These are phyloP conservation scores for Cornus kousa DNA, from an alignment of 148 eudicot genomes.

Conservation along the genomic window DNA sequence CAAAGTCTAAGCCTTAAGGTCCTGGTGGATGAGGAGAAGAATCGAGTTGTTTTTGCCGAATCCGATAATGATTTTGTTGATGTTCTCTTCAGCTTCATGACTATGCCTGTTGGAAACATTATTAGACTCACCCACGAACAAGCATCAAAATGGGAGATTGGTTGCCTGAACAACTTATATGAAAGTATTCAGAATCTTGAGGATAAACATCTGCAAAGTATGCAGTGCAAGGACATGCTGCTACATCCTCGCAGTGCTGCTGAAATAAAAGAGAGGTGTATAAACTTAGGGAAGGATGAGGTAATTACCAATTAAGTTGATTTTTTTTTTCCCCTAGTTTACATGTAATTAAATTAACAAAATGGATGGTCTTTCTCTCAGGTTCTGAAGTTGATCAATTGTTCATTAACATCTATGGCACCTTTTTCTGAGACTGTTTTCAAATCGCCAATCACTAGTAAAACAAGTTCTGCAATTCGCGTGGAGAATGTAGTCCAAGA, in stretches of 20 bases:
- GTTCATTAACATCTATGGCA: background rate
- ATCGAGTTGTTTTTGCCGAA: background rate
- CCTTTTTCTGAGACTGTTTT: background rate
- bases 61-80: constrained; percentile 2
- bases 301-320: background rate
- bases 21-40: background rate
- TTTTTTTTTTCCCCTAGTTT: background rate
- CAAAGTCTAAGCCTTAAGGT: background rate
- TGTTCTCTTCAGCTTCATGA: constrained; percentile 3
- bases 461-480: too few species aligned
- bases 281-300: constrained; percentile 2
- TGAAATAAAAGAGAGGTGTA: background rate
- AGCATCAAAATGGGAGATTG: background rate
- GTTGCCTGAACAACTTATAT: constrained; percentile 5
- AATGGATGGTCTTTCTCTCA: background rate
- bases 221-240: background rate
- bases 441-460: background rate
- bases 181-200: background rate
- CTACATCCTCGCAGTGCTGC: constrained; percentile 11
- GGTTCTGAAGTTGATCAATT: background rate
- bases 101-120: background rate
- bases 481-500: background rate
- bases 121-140: background rate
- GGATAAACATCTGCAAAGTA: background rate
- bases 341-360: too few species aligned